A percentile compares a stretch with the other conserved stretches of the same genome.
These are phyloP conservation scores for Pneumocystis sp. DNA, from an alignment of 1,139 yeast genomes.

Conservation along the genomic window DNA sequence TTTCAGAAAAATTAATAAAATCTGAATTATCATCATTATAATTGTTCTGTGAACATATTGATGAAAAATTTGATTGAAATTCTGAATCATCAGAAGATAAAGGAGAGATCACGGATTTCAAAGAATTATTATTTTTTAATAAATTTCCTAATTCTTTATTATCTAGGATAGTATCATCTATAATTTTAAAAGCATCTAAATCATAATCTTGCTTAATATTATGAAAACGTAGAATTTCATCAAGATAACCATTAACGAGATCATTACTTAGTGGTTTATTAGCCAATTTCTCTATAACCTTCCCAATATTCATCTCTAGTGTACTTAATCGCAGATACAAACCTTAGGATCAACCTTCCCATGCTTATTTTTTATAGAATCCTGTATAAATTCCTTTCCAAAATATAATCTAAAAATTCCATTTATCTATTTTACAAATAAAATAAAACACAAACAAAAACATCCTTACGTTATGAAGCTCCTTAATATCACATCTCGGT, in stretches of 20 bases:
- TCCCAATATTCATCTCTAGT: conserved; percentile 35
- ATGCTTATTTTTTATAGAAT: conserved; percentile 45
- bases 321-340: background rate
- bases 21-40: conserved; percentile 22
- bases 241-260: conserved; percentile 53
- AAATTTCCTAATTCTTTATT: background rate
- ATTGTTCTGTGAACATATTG: conserved; percentile 9
- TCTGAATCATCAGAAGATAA: conserved; percentile 1
- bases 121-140: conserved; percentile 11
- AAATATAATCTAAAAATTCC: conserved; percentile 50
- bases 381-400: conserved; percentile 49
- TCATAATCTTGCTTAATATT: conserved; percentile 41
- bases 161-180: background rate
- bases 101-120: conserved; percentile 13
- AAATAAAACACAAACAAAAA: background rate
- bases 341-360: conserved; percentile 19
- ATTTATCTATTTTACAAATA: conserved; percentile 25
- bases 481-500: conserved; percentile 62
- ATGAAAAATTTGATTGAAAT: conserved; percentile 9
- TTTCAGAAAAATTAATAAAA: conserved; percentile 31
- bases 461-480: conserved; percentile 30
- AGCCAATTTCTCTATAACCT: conserved; percentile 46
- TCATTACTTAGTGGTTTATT: conserved; percentile 53
- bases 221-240: conserved; percentile 72
- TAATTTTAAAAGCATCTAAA: background rate